These are phyloP conservation scores for Colletotrichum tamarilloi DNA, from an alignment of 2,329 filamentous ascomycete species.

Conservation along the genomic window DNA sequence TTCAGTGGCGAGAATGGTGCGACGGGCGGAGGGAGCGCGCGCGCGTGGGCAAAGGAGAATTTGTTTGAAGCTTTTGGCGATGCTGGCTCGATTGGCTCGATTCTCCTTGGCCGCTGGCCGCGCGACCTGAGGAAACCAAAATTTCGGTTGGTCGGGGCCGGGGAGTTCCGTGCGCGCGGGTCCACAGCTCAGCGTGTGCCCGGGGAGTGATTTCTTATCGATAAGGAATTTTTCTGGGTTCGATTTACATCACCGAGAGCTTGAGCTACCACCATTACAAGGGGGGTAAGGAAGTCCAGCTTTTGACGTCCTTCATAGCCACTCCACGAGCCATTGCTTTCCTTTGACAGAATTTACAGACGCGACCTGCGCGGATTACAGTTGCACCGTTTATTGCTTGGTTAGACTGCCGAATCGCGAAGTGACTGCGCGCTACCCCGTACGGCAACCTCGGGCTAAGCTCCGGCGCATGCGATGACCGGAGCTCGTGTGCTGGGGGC, in stretches of 20 bases:
- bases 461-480: conserved; percentile 43
- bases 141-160: conserved; percentile 31
- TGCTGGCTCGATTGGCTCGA: not conserved
- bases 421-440: not conserved
- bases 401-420: not conserved
- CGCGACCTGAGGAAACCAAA: conserved; percentile 16
- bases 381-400: too few relatives aligned
- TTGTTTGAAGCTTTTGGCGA: conserved; percentile 2
- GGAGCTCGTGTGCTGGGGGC: conserved; percentile 40
- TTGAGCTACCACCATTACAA: not conserved
- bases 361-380: too few relatives aligned
- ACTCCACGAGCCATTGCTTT: too few relatives aligned
- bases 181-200: not conserved
- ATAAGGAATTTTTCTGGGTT: conserved; percentile 14
- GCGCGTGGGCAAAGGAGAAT: not conserved
- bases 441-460: not conserved
- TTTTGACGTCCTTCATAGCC: too few relatives aligned
- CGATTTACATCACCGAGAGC: conserved; percentile 30
- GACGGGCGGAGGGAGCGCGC: not conserved
- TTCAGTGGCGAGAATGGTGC: too few relatives aligned
- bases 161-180: conserved; percentile 29
- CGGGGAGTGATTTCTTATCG: conserved; percentile 20
- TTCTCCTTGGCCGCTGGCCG: not conserved
- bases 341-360: too few relatives aligned
- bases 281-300: not conserved